Conservation (phyloP, 495 filamentous ascomycete species). For the Bathelium albidoporum region DNA sequence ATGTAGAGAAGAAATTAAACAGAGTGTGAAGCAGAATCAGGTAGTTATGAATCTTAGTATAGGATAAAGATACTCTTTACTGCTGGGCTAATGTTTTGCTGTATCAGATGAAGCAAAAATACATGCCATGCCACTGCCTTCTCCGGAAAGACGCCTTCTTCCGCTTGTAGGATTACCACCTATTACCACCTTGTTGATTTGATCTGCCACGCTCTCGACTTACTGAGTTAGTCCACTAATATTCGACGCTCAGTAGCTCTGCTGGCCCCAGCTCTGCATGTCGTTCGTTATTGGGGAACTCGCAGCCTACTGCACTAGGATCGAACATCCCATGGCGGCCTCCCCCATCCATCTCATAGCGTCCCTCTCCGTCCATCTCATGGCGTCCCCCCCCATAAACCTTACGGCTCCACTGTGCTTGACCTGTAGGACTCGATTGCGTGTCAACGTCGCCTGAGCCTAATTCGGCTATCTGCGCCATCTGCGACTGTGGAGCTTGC, state of each 20-base stretch:
- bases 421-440: neutral
- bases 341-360: neutral
- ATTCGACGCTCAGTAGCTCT: neutral
- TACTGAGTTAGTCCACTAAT: no score
- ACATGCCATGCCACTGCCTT: no score
- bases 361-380: neutral
- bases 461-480: neutral
- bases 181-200: no score
- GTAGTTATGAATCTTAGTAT: no score
- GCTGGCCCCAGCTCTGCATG: neutral
- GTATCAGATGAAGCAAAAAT: no score
- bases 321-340: neutral
- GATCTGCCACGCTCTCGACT: no score
- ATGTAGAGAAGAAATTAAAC: no score
- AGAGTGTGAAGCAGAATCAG: no score
- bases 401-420: neutral
- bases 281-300: neutral
- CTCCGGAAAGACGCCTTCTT: no score
- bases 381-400: neutral
- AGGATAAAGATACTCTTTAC: no score
- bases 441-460: neutral
- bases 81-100: no score
- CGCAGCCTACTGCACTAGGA: neutral
- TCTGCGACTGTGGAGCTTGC: neutral
- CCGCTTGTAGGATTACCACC: no score